Evolutionary conservation across 148 eudicot species (phyloP).

Genomic region (Simmondsia chinensis): DNA sequence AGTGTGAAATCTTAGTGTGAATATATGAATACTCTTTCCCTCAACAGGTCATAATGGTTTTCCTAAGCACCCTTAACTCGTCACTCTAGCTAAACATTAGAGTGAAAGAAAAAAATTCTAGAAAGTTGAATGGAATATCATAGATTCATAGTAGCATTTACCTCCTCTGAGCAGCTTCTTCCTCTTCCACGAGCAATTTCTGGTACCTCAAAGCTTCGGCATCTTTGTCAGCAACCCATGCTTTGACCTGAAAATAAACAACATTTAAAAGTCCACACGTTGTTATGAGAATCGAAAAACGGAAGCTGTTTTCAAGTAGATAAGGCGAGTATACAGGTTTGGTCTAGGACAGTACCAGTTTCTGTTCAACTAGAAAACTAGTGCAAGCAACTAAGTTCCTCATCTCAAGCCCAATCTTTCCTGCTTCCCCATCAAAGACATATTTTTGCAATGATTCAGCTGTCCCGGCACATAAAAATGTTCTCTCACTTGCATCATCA

Average conservation of each 20-base stretch:
- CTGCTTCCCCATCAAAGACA: constrained; percentile 82
- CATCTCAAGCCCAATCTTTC: constrained; percentile 69
- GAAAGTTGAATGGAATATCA: constrained; percentile 2
- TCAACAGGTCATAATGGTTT: too few species aligned
- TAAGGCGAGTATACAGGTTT: neutral
- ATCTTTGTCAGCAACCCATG: constrained; percentile 91
- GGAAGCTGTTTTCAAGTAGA: too few species aligned
- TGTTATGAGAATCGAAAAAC: too few species aligned
- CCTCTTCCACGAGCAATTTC: constrained; percentile 95
- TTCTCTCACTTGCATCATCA: constrained; percentile 90
- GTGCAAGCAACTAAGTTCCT: constrained; percentile 80
- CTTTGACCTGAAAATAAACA: constrained; percentile 53
- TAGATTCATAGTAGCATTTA: constrained; percentile 13
- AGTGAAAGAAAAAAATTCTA: too few species aligned
- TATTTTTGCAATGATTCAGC: constrained; percentile 73
- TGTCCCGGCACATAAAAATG: constrained; percentile 88
- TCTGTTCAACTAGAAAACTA: constrained; percentile 84
- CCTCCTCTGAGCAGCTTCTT: constrained; percentile 97
- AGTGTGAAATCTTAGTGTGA: too few species aligned
- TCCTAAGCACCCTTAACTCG: too few species aligned
- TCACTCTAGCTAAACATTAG: too few species aligned
- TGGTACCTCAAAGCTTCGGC: constrained; percentile 94
- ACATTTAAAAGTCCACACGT: too few species aligned
- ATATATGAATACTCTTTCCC: too few species aligned
- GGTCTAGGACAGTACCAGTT: constrained; percentile 49